These are phyloP conservation scores for Stereocaulon alpinum DNA, from an alignment of 495 filamentous ascomycete species.

Conservation along the genomic window DNA sequence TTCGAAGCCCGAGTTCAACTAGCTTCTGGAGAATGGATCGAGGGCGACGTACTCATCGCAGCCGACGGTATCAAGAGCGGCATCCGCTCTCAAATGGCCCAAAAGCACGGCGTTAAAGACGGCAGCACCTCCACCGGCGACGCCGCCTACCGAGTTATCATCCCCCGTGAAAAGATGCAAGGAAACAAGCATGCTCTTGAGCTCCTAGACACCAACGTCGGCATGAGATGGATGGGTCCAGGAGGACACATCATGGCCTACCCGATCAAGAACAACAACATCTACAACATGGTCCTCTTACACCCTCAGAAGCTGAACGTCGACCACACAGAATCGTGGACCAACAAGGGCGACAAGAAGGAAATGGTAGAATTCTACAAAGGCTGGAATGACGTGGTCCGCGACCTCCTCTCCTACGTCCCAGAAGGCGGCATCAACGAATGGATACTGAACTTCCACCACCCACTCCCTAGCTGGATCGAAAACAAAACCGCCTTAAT, in stretches of 20 bases:
- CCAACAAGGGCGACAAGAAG: conserved; percentile 57
- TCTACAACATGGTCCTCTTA: conserved; percentile 69
- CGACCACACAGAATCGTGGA: conserved; percentile 66
- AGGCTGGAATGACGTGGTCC: conserved; percentile 63
- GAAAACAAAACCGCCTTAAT: conserved; percentile 49
- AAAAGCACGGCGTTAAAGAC: conserved; percentile 40
- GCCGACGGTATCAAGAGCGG: conserved; percentile 64
- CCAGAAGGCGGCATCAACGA: conserved; percentile 73
- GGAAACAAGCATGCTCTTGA: conserved; percentile 56
- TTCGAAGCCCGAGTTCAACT: conserved; percentile 32
- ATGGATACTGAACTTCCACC: conserved; percentile 67
- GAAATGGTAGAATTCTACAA: conserved; percentile 56
- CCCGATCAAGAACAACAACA: conserved; percentile 58
- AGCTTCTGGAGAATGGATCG: conserved; percentile 25
- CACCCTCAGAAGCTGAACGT: conserved; percentile 71
- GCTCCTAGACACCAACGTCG: conserved; percentile 55
- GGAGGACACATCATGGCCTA: conserved; percentile 78
- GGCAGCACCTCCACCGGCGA: conserved; percentile 62
- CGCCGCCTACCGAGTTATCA: conserved; percentile 80
- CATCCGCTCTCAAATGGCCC: conserved; percentile 53
- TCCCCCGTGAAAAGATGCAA: conserved; percentile 55
- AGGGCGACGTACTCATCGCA: conserved; percentile 60
- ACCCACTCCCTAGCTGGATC: conserved; percentile 60
- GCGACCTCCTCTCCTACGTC: conserved; percentile 64
- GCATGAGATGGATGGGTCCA: conserved; percentile 69